Percentiles rank a stretch among this genome's conserved stretches.
phyloP scores from a whole-genome alignment of 129 eudicot genomes.

The Heracleum sosnowskyi region DNA sequence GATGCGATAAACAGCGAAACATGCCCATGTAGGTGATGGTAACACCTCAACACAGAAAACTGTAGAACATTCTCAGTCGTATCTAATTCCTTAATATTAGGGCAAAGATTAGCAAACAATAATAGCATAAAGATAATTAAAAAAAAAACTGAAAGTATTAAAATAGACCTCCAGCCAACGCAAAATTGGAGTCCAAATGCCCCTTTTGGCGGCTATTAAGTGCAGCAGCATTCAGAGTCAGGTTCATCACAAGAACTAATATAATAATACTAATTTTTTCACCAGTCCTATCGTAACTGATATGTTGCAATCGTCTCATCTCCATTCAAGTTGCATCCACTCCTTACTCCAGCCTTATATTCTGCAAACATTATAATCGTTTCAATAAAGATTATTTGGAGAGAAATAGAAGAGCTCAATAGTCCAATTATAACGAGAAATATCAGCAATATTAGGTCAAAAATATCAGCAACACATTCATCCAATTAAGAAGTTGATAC shows the following conservation, averaged over 20 bases:
- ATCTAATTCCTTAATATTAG: neutral
- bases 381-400: too few relatives aligned
- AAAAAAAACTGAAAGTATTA: neutral
- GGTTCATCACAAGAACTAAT: conserved; percentile 11
- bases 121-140: neutral
- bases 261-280: neutral
- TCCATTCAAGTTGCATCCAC: neutral
- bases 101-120: neutral
- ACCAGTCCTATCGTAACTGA: neutral
- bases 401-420: neutral
- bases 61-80: neutral
- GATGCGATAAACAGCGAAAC: conserved; percentile 1
- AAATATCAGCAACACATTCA: too few relatives aligned
- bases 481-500: too few relatives aligned
- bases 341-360: conserved; percentile 7
- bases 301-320: neutral
- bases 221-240: conserved; percentile 10
- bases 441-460: too few relatives aligned
- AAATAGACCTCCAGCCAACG: conserved; percentile 16
- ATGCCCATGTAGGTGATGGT: conserved; percentile 8
- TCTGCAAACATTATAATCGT: neutral
- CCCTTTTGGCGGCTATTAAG: conserved; percentile 10
- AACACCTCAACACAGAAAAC: conserved; percentile 7
- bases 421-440: neutral
- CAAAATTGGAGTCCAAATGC: conserved; percentile 16